Evolutionary conservation across 2,329 filamentous ascomycete genomes (phyloP).

Genomic region (Lecanicillium sp.): DNA sequence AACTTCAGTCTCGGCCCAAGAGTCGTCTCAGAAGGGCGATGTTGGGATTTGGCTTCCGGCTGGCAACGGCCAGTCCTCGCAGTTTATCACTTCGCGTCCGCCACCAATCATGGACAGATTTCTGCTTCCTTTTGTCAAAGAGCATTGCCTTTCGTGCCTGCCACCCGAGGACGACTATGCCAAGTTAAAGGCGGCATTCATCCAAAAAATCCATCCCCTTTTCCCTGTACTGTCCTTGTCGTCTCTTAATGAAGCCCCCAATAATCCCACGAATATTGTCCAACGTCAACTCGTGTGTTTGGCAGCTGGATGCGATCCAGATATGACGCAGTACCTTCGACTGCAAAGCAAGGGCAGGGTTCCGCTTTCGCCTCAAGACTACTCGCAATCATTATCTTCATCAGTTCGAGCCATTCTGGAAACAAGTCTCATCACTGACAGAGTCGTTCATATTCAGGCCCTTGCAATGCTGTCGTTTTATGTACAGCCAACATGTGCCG

Average conservation of each 20-base stretch:
- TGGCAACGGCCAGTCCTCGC: conserved; percentile 24
- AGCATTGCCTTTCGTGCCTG: conserved; percentile 41
- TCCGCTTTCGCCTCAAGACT: conserved; percentile 40
- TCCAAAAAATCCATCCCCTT: conserved; percentile 49
- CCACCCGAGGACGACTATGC: conserved; percentile 42
- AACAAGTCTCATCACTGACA: conserved; percentile 46
- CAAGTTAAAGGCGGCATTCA: conserved; percentile 39
- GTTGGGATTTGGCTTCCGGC: conserved; percentile 50
- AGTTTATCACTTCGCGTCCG: conserved; percentile 33
- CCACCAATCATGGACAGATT: conserved; percentile 35
- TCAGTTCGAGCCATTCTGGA: conserved; percentile 46
- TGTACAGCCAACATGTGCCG: conserved; percentile 47
- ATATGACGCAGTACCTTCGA: conserved; percentile 38
- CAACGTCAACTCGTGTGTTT: conserved; percentile 50
- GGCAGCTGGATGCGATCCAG: conserved; percentile 45
- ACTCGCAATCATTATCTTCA: conserved; percentile 41
- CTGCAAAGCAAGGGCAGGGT: conserved; percentile 33
- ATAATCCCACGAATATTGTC: conserved; percentile 35
- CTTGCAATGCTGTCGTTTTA: conserved; percentile 52
- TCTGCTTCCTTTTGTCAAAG: conserved; percentile 36
- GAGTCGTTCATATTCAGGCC: conserved; percentile 49
- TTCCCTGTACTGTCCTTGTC: conserved; percentile 44
- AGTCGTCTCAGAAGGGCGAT: conserved; percentile 42
- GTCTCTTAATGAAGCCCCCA: conserved; percentile 24
- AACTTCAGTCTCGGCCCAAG: conserved; percentile 28